Conservation (phyloP, 345 rosid species). For the Sonneratia alba region DNA sequence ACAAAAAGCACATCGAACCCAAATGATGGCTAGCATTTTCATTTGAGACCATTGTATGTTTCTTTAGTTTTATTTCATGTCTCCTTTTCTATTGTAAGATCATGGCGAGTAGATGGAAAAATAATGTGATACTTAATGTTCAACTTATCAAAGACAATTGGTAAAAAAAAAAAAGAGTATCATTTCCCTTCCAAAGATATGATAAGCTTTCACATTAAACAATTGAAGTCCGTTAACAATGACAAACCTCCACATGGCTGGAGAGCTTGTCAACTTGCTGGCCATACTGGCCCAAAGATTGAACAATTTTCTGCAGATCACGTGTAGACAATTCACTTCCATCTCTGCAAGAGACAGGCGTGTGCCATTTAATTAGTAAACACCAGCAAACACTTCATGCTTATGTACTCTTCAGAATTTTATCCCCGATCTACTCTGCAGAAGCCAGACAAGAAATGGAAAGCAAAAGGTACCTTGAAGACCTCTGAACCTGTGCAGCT, state of each 20-base stretch:
- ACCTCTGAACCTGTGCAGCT: slow-evolving; percentile 73
- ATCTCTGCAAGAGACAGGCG: slow-evolving; percentile 31
- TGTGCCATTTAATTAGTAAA: background rate
- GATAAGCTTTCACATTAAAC: background rate
- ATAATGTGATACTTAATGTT: background rate
- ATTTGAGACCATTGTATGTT: background rate
- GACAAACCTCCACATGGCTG: slow-evolving; percentile 84
- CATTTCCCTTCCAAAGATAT: background rate
- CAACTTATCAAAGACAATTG: background rate
- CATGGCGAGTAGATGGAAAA: background rate
- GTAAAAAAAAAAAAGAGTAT: background rate
- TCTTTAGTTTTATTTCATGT: background rate
- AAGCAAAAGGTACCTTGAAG: slow-evolving; percentile 31
- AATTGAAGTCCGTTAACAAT: slow-evolving; percentile 5
- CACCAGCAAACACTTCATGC: background rate
- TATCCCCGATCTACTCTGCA: background rate
- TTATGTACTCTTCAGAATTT: background rate
- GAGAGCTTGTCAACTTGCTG: slow-evolving; percentile 81
- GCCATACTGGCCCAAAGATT: slow-evolving; percentile 77
- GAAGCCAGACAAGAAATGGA: background rate
- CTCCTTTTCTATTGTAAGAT: background rate
- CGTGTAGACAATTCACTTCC: slow-evolving; percentile 81
- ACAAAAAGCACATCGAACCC: too few species aligned
- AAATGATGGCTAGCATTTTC: background rate
- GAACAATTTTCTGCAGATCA: slow-evolving; percentile 92